phyloP scores from a whole-genome alignment of 805 yeast genomes.

The Candida mattraensis region DNA sequence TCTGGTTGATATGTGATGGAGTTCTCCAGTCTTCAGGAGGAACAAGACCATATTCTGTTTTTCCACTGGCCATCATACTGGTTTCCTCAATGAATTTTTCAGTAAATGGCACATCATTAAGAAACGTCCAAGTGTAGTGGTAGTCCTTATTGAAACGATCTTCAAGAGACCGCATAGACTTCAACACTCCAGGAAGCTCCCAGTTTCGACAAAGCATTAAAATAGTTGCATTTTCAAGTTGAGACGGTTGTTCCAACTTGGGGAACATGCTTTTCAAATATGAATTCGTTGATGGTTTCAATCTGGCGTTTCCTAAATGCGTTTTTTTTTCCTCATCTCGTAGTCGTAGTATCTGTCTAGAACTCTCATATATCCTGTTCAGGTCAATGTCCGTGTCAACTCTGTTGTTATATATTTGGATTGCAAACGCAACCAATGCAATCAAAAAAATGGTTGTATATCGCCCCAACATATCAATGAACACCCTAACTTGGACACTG shows the following conservation, averaged over 20 bases:
- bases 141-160: constrained; percentile 68
- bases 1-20: constrained; percentile 69
- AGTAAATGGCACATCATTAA: constrained; percentile 71
- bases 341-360: constrained; percentile 6
- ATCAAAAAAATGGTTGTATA: too few relatives aligned
- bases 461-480: too few relatives aligned
- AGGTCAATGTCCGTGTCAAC: constrained; percentile 7
- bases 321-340: constrained; percentile 15
- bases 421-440: neutral
- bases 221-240: constrained; percentile 79
- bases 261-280: constrained; percentile 34
- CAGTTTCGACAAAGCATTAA: constrained; percentile 84
- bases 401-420: constrained; percentile 1
- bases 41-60: constrained; percentile 62
- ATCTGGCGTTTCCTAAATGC: constrained; percentile 16
- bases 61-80: constrained; percentile 62
- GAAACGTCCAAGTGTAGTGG: constrained; percentile 75
- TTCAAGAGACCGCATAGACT: constrained; percentile 74
- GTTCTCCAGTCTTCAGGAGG: constrained; percentile 74
- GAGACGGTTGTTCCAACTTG: constrained; percentile 5
- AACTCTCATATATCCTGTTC: constrained; percentile 12
- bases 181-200: constrained; percentile 72
- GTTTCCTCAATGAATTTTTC: constrained; percentile 63
- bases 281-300: constrained; percentile 42
- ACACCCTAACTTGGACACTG: too few relatives aligned